phyloP scores from a whole-genome alignment of 352 stramenopile species.

The Phytophthora sansomeana region DNA sequence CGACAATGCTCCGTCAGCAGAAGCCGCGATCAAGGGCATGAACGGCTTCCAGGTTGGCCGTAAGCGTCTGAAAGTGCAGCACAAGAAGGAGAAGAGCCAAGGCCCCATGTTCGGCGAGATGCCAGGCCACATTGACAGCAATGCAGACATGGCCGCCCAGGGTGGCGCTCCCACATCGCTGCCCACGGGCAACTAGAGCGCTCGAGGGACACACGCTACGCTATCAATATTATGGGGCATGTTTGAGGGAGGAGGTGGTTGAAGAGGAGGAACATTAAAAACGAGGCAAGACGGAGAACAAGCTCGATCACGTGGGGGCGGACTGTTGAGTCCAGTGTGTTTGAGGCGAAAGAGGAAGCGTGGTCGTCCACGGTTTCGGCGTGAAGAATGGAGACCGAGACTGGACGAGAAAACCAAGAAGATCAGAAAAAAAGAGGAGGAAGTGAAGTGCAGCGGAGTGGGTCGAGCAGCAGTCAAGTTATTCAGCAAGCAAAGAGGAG shows the following conservation, averaged over 20 bases:
- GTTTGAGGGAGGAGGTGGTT: conserved; percentile 35
- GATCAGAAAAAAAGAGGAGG: conserved; percentile 35
- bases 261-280: conserved; percentile 27
- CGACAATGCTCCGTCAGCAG: conserved; percentile 92
- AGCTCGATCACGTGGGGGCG: conserved; percentile 25
- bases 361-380: conserved; percentile 3
- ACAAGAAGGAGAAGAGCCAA: conserved; percentile 92
- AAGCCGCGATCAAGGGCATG: conserved; percentile 95
- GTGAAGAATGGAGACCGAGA: conserved; percentile 6
- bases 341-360: conserved; percentile 20
- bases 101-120: conserved; percentile 75
- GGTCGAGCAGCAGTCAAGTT: conserved; percentile 33
- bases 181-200: conserved; percentile 47
- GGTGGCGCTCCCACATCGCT: conserved; percentile 43
- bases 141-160: conserved; percentile 53
- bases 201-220: conserved; percentile 30
- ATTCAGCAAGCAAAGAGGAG: conserved; percentile 34
- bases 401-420: conserved; percentile 10
- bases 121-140: conserved; percentile 61
- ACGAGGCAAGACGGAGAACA: conserved; percentile 31
- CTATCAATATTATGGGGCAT: conserved; percentile 52
- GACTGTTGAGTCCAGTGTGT: conserved; percentile 16
- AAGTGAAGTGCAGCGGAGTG: conserved; percentile 24
- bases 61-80: conserved; percentile 97
- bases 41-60: conserved; percentile 97